A percentile compares a stretch with the other conserved stretches of the same genome.
phyloP scores from a whole-genome alignment of 305 asterid genomes.

The Fraxinus paxiana region DNA sequence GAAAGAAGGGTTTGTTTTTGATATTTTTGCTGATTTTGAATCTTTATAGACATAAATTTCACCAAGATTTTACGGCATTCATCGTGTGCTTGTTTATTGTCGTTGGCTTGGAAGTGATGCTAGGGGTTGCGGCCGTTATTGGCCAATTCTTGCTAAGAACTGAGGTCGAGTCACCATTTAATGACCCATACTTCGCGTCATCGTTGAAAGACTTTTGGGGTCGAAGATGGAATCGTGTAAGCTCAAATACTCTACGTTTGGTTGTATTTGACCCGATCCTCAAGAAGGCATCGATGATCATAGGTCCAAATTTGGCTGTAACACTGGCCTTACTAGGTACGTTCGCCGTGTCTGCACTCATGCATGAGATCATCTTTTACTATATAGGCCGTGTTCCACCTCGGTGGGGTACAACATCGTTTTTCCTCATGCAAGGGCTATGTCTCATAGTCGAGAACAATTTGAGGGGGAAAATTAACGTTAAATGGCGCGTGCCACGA shows the following conservation, averaged over 20 bases:
- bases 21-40: slow-evolving; percentile 19
- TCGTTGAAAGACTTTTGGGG: slow-evolving; percentile 54
- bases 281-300: not conserved
- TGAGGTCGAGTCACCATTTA: slow-evolving; percentile 36
- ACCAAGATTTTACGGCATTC: slow-evolving; percentile 18
- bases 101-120: slow-evolving; percentile 27
- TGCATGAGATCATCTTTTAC: slow-evolving; percentile 38
- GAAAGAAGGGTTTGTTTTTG: not conserved
- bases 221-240: slow-evolving; percentile 45
- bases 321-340: slow-evolving; percentile 24
- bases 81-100: slow-evolving; percentile 26
- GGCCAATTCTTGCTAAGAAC: slow-evolving; percentile 19
- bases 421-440: slow-evolving; percentile 37
- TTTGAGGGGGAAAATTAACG: slow-evolving; percentile 18
- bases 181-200: slow-evolving; percentile 33
- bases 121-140: slow-evolving; percentile 21
- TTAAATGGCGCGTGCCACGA: slow-evolving; percentile 26
- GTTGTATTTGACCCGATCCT: slow-evolving; percentile 26
- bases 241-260: slow-evolving; percentile 27
- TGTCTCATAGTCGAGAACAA: slow-evolving; percentile 24
- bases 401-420: slow-evolving; percentile 26
- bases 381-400: slow-evolving; percentile 25
- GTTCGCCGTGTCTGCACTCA: slow-evolving; percentile 33
- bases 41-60: slow-evolving; percentile 13
- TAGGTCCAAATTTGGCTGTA: slow-evolving; percentile 30